Evolutionary conservation across 106 monocot species (phyloP), one percentile per base, ranked within the genome.

Genomic region (Dioscorea dumetorum): DNA sequence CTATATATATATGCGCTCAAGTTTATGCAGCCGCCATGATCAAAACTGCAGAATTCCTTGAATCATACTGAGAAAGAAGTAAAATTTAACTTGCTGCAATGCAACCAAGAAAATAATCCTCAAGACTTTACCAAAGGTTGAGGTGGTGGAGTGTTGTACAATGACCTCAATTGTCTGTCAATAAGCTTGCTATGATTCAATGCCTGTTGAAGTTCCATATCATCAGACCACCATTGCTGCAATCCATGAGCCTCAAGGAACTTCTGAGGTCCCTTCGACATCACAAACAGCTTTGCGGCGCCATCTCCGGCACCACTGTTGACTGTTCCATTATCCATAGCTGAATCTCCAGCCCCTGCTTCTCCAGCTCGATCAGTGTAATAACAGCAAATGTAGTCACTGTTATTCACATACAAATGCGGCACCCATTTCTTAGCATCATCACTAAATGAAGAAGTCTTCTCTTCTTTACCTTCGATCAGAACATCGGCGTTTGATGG

Each of bases 381-480:
- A 51, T 73, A 73, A 51, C 72, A 73, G 35, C 78, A 78, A 33
- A 78, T 67, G 61, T 78, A 78, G 53, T 78, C 78, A 19, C 60
- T 21, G 17, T 68, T 62, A 19, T 78, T 78, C 22, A 78, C 58
- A 41, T 78, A 78, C 51, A 78, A 67, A 62, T 67, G 28, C 50
- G 78, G 78, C 18, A 78, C 68, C 78, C 78, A 78, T 73, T 62
- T 71, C 63, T 78, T 67, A 18, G 16, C 72, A 23, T 24, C 58
- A 28, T 21, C 24, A 32, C 28, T 28, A 28, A 28, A 28, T 1
- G 14, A 48, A 52, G 49, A 50, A 17, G 17, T 12, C 22, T 16
- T 28, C 5, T 32, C 74, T 2, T 35, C 75, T 60, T 67, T 41
- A 48, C 41, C 22, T 7, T 32, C 72, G 20, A 32, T 16, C 6